Base-by-base conservation (phyloP, 2,329 filamentous ascomycete species). In the Bisporella sp. region DNA sequence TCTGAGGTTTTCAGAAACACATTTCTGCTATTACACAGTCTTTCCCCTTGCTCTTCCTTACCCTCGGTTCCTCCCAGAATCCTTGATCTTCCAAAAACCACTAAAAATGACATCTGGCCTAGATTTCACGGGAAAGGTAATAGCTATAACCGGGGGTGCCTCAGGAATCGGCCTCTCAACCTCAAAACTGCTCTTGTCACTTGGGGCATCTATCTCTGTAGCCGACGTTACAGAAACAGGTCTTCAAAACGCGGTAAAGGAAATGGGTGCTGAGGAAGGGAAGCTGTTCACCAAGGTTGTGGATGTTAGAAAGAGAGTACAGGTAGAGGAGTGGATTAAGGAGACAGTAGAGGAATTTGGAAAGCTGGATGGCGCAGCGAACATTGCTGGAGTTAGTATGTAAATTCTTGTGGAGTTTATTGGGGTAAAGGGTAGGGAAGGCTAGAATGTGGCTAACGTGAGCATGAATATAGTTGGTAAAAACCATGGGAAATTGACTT, bases 141-240 rank as follows among this genome's bases (percentile, higher is more conserved):
- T 87, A 50, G 74, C 91, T 48, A 88, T 93, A 66, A 91, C 86
- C 0, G 88, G 87, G 56, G 87, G 79, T 29, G 85, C 84, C 3
- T 85, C 82, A 6, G 86, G 88, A 30, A 83, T 92, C 51, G 87
- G 87, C 11, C 79, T 87, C 41, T 84, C 85, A 1, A 77, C 89
- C 7, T 84, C 86, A 3, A 79, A 81, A 62, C 45, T 57, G 9
- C 50, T 58, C 31, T 33, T 49, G 5, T 37, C 48, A 6, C 50
- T 37, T 12, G 56, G 56, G 3, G 57, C 57, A n/a, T 46, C 28
- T 5, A 11, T 58, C 1, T 52, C 50, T 11, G 45, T 59, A 2
- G 50, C 50, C 5, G 57, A 59, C 43, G 4, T 56, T 12, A 29
- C 47, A 40, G 30, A 58, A 56, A 37, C 39, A 9, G 44, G 41